Base-by-base conservation (phyloP, 192 early-diverging fungal species). In the Neocallimastix lanati region DNA sequence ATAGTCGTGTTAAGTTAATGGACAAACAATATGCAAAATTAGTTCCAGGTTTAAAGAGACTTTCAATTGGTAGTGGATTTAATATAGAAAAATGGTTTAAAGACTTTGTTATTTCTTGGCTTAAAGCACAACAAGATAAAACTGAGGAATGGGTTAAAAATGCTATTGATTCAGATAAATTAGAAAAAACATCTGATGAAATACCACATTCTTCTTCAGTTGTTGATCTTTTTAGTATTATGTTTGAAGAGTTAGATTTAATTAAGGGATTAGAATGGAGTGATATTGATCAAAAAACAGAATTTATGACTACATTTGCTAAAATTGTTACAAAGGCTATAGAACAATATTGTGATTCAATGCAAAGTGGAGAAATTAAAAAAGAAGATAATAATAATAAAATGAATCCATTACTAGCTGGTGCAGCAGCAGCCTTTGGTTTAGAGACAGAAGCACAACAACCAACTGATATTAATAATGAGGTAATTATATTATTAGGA, bases 161-260 rank as follows among this genome's bases (percentile, higher is more conserved):
- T 78, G 90, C 92, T 13, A 88, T 93, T 30, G 78, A 85, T n/a
- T 84, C 89, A 33, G 94, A 95, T 82, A 84, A 14, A 86, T 91
- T 92, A 77, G 82, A 86, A 67, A 67, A 50, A 6, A 50, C 40
- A 4, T 50, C 40, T 21, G 40, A 50, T 4, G 40, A 50, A 21
- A 50, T 86, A 76, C 78, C 88, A 29, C 87, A 92, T 82, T 95
- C 94, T 5, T 90, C 92, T 9, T 95, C 93, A 2, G 89, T 94
- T 33, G 85, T 92, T 28, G 93, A 95, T 82, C 79, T 95, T 11
- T 95, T 94, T 83, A n/a, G n/a, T n/a, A n/a, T n/a, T n/a, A n/a
- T n/a, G n/a, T n/a, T n/a, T n/a, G n/a, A n/a, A n/a, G n/a, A n/a
- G n/a, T n/a, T n/a, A n/a, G n/a, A n/a, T n/a, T n/a, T n/a, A n/a